Percentiles rank a stretch among this genome's conserved stretches.
Evolutionary conservation across 129 eudicot genomes (phyloP).

Genomic region (Pulicaria dysenterica): DNA sequence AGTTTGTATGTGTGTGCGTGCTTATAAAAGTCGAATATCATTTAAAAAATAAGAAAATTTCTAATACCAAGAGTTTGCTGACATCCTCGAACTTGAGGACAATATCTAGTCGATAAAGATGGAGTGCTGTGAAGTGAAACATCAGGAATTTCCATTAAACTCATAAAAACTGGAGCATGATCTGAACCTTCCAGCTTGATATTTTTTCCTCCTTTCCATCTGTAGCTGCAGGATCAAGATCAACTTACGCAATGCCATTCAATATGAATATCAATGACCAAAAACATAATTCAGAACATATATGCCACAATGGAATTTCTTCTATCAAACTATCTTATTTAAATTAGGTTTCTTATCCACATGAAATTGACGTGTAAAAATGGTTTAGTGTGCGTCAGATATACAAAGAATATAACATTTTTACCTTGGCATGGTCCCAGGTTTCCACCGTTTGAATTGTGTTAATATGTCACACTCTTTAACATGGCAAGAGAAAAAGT

Average conservation of each 20-base stretch:
- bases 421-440: conserved; percentile 75
- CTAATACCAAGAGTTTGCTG: conserved; percentile 91
- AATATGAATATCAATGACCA: neutral
- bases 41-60: conserved; percentile 5
- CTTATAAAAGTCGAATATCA: neutral
- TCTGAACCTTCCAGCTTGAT: conserved; percentile 87
- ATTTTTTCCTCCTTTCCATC: conserved; percentile 74
- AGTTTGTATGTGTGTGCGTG: neutral
- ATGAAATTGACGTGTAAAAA: conserved; percentile 3
- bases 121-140: conserved; percentile 69
- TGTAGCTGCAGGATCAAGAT: conserved; percentile 23
- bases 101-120: conserved; percentile 79
- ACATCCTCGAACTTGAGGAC: conserved; percentile 88
- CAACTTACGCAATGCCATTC: neutral
- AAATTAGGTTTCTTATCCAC: neutral
- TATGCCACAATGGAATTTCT: conserved; percentile 12
- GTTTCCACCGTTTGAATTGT: conserved; percentile 83
- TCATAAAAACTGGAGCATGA: conserved; percentile 82
- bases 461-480: conserved; percentile 79
- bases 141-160: conserved; percentile 53
- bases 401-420: neutral
- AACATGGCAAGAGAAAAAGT: conserved; percentile 82
- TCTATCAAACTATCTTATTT: neutral
- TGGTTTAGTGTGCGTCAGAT: neutral
- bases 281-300: conserved; percentile 13